Base-by-base conservation (phyloP, 495 filamentous ascomycete species). In the Aspergillus sparsus region DNA sequence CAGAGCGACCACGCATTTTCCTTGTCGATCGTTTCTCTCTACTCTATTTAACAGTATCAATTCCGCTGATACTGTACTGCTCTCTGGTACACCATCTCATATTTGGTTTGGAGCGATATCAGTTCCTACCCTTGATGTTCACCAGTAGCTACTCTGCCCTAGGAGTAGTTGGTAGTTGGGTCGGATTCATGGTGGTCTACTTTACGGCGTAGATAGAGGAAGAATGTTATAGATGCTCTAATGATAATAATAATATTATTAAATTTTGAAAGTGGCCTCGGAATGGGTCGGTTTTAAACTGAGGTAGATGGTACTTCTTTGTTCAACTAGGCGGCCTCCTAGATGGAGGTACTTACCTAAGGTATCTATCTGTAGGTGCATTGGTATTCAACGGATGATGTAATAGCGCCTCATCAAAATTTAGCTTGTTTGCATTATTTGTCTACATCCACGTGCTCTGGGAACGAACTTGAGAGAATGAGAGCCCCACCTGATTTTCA, bases 101-200 rank as follows among this genome's bases (percentile, higher is more conserved):
- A 42, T 97, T 96, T 73, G 92, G 93, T 0, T 65, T 72, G 47
- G 81, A 87, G 62, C 83, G 82, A 61, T 90, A 89, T 62, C 90
- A 97, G 74, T 98, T 98, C 71, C 72, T 98, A 33, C 94, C 94
- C 13, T 73, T 98, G 61, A 97, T 98, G 94, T 95, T 98, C 68
- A 97, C 86, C 68, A 97, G 93, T 75, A 89, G 89, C 46, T 98
- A 98, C 75, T 93, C 89, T 13, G 94, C 94, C 16, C 73, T 98
- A 42, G 94, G 94, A n/a, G 91, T 98, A 2, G 85, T 97, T 11
- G 94, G 91, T 5, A 98, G 94, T 78, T 98, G 93, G 93, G 68
- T 98, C 54, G 93, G 94, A 16, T 97, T 97, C 70, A 83, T 90
- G 81, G 92, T 97, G 27, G 90, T 98, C 41, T 97, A 92, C 73